phyloP scores from a whole-genome alignment of 2,329 filamentous ascomycete species.

The Nigrospora osmanthi region DNA sequence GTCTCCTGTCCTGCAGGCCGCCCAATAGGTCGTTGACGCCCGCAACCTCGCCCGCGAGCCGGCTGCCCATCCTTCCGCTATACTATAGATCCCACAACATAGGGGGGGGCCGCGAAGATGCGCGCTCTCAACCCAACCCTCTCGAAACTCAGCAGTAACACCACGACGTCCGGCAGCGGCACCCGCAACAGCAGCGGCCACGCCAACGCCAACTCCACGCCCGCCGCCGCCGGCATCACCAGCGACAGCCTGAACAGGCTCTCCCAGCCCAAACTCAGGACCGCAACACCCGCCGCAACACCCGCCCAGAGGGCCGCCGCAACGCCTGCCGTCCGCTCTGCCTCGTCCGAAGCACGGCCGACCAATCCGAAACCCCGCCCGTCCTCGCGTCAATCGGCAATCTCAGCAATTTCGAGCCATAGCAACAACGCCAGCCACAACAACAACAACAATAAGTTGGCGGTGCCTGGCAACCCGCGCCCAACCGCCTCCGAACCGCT shows the following conservation, averaged over 20 bases:
- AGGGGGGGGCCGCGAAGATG: neutral
- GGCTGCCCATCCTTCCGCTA: no score
- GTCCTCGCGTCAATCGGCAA: slow-evolving; percentile 5
- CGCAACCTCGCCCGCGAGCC: no score
- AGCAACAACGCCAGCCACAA: neutral
- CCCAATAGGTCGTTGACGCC: no score
- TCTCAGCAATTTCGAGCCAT: slow-evolving; percentile 2
- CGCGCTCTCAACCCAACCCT: slow-evolving; percentile 2
- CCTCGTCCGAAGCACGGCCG: neutral
- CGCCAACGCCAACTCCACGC: neutral
- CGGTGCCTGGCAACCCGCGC: neutral
- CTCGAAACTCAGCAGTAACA: neutral
- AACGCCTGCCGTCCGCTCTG: neutral
- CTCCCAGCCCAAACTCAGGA: neutral
- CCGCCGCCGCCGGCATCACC: neutral
- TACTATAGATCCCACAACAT: no score
- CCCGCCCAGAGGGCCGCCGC: neutral
- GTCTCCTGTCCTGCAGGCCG: no score
- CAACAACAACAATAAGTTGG: neutral
- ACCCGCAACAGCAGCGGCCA: neutral
- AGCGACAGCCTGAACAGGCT: neutral
- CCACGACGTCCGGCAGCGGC: neutral
- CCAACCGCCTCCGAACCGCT: neutral
- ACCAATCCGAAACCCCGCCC: slow-evolving; percentile 2
- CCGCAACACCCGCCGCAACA: no score